A percentile compares a stretch with the other conserved stretches of the same genome.
phyloP scores from a whole-genome alignment of 208 protist genomes.

The Blastocrithidia nonstop region DNA sequence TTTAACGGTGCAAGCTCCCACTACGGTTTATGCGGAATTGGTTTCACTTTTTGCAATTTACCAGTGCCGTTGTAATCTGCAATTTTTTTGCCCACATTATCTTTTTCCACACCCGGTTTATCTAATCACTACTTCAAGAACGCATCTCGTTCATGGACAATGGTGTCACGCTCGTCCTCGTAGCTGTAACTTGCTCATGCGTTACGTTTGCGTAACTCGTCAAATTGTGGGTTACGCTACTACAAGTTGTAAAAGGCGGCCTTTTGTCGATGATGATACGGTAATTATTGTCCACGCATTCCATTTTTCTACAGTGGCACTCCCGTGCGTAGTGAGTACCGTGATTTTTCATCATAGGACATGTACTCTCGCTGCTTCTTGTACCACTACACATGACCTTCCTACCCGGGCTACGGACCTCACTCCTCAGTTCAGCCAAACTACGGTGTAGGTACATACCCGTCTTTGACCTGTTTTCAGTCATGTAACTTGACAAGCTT shows the following conservation, averaged over 20 bases:
- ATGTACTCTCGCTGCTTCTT: constrained; percentile 85
- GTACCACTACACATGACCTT: constrained; percentile 77
- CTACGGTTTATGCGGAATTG: constrained; percentile 61
- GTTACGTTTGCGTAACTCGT: constrained; percentile 47
- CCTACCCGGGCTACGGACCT: constrained; percentile 73
- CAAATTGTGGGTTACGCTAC: constrained; percentile 56
- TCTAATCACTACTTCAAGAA: constrained; percentile 80
- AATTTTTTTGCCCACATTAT: constrained; percentile 79
- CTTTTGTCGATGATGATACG: constrained; percentile 74
- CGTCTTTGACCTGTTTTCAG: constrained; percentile 57
- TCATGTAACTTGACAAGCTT: constrained; percentile 65
- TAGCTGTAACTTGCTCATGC: constrained; percentile 75
- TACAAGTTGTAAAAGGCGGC: constrained; percentile 69
- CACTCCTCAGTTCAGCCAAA: constrained; percentile 83
- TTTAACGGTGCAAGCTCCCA: constrained; percentile 71
- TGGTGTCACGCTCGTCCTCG: constrained; percentile 73
- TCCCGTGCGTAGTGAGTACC: constrained; percentile 55
- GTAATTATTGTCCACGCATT: constrained; percentile 78
- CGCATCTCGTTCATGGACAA: constrained; percentile 66
- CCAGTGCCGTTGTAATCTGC: constrained; percentile 81
- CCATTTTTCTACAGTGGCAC: constrained; percentile 78
- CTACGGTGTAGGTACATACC: constrained; percentile 48
- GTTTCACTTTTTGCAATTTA: constrained; percentile 59
- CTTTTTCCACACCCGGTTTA: constrained; percentile 65
- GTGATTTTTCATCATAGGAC: constrained; percentile 78